Evolutionary conservation across 2,329 filamentous ascomycete species (phyloP).

Genomic region (Aspergillus intermedius): DNA sequence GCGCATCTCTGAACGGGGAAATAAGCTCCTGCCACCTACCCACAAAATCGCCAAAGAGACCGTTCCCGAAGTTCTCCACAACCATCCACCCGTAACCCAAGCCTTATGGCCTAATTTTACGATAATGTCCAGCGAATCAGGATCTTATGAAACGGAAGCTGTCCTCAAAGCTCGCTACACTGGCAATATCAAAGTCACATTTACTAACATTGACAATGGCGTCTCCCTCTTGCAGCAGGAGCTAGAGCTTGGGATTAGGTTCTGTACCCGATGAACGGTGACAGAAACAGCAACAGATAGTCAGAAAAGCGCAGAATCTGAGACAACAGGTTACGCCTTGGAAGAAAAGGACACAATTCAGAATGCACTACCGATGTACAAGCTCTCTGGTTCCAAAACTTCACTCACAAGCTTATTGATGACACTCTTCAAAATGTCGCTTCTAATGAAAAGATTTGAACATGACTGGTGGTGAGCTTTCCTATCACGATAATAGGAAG

Average conservation of each 20-base stretch:
- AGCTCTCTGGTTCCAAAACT: too few species aligned
- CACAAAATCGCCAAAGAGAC: background rate
- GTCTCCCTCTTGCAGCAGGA: background rate
- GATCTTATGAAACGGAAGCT: background rate
- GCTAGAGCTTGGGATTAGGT: too few species aligned
- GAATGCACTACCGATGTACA: too few species aligned
- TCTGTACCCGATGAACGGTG: background rate
- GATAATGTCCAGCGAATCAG: background rate
- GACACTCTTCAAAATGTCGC: too few species aligned
- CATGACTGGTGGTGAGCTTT: too few species aligned
- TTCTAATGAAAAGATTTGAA: too few species aligned
- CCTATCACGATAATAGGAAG: too few species aligned
- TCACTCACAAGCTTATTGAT: too few species aligned
- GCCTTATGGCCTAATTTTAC: background rate
- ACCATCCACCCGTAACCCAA: background rate
- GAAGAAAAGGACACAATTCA: too few species aligned
- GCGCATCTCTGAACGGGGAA: too few species aligned
- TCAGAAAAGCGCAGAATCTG: background rate
- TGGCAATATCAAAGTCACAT: background rate
- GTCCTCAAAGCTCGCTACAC: background rate
- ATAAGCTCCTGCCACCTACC: background rate
- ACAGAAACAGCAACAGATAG: background rate
- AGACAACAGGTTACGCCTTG: too few species aligned
- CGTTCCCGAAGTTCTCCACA: background rate
- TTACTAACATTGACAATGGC: background rate